These are phyloP conservation scores for Cryptococcus deneoformans DNA, from an alignment of 1,284 basidiomycete genomes.

Conservation along the genomic window DNA sequence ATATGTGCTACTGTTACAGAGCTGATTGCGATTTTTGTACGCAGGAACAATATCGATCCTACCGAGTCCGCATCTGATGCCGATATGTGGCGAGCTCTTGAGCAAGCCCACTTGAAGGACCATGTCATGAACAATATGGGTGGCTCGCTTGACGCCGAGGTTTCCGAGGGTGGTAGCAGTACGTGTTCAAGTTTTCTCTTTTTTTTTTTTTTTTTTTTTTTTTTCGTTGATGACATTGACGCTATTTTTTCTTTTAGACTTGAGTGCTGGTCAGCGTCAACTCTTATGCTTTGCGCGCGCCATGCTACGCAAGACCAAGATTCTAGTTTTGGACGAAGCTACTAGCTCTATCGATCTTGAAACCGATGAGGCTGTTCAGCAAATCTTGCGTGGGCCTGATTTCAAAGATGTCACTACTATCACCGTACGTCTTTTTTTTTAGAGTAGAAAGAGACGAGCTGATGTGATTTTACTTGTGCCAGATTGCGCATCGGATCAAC, in stretches of 20 bases:
- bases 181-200: conserved; percentile 4
- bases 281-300: conserved; percentile 79
- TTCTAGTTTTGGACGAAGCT: conserved; percentile 83
- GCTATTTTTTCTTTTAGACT: too few species aligned
- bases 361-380: conserved; percentile 67
- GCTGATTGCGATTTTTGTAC: background rate
- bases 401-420: conserved; percentile 67
- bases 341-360: conserved; percentile 70
- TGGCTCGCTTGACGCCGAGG: conserved; percentile 68
- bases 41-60: conserved; percentile 42
- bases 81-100: conserved; percentile 78
- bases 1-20: background rate
- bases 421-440: conserved; percentile 56
- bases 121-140: conserved; percentile 66
- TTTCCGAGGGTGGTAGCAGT: conserved; percentile 71
- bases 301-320: conserved; percentile 72
- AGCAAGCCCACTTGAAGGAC: conserved; percentile 59
- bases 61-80: conserved; percentile 61
- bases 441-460: too few species aligned
- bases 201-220: too few species aligned
- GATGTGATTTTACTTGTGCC: too few species aligned
- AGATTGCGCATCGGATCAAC: conserved; percentile 74
- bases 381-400: conserved; percentile 47
- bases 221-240: too few species aligned
- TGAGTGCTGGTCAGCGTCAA: conserved; percentile 82